Conservation (phyloP, 2,329 filamentous ascomycete genomes). For the Microthyrium microscopicum region DNA sequence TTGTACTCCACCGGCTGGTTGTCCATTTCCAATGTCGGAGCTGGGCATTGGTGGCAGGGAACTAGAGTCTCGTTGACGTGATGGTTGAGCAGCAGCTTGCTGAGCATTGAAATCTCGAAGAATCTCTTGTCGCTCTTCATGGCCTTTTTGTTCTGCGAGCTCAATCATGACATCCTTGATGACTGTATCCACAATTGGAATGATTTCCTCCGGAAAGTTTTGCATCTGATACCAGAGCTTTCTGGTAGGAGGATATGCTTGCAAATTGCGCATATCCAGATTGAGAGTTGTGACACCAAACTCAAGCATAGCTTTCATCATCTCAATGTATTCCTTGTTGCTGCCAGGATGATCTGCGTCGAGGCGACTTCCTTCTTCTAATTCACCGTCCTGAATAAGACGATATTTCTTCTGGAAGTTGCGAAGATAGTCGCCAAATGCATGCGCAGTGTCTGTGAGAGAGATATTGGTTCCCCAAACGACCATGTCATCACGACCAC, state of each 20-base stretch:
- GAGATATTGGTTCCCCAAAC: constrained; percentile 98
- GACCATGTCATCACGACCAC: constrained; percentile 60
- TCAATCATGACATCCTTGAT: constrained; percentile 90
- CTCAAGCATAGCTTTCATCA: constrained; percentile 80
- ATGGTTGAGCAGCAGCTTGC: constrained; percentile 23
- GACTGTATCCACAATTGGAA: constrained; percentile 89
- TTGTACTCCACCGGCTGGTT: constrained; percentile 19
- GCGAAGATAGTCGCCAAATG: constrained; percentile 81
- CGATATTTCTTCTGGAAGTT: constrained; percentile 92
- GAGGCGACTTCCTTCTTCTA: constrained; percentile 53
- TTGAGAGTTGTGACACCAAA: constrained; percentile 74
- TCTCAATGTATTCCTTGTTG: constrained; percentile 66
- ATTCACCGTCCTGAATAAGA: constrained; percentile 73
- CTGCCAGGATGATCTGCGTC: constrained; percentile 51
- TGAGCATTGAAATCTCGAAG: constrained; percentile 16
- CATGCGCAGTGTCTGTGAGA: constrained; percentile 69
- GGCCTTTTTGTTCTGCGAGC: constrained; percentile 64
- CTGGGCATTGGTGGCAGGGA: constrained; percentile 64
- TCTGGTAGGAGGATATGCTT: constrained; percentile 76
- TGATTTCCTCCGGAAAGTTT: constrained; percentile 87
- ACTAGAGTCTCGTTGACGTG: constrained; percentile 38
- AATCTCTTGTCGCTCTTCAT: constrained; percentile 36
- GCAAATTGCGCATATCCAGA: constrained; percentile 74
- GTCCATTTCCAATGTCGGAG: constrained; percentile 49
- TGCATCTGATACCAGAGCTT: constrained; percentile 95